Evolutionary conservation across 768 basidiomycete species (phyloP), one percentile per base, ranked within the genome.

Genomic region (Trametes cingulata): DNA sequence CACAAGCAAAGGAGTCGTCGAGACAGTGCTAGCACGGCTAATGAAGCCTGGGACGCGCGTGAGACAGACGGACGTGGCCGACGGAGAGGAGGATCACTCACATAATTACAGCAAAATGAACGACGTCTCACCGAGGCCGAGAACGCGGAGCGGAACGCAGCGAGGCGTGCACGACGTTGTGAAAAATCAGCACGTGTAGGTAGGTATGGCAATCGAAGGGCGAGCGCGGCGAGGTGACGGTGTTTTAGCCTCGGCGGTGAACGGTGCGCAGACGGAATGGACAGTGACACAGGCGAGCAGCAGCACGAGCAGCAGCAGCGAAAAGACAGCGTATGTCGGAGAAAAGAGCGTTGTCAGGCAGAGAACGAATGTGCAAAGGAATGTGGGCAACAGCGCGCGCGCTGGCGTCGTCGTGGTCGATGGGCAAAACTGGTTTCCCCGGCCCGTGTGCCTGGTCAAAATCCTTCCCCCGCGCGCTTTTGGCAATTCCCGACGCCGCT

Each of bases 101-200:
- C 61, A 63, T 63, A 63, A 58, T 63, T 63, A 49, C 61, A 50
- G 42, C 54, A 47, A 56, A 62, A 62, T 57, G 61, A 62, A 61
- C 24, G 42, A 36, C 61, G 55, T 45, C 51, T 22, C 45, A 49
- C 40, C 61, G 37, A 56, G 55, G 61, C 54, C 61, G 48, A 62
- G 61, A 57, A 42, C 61, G 51, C 60, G 60, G 54, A 45, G 53
- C 22, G 29, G 51, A 24, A 33, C 29, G 45, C 40, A 47, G 42
- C 54, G 45, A 56, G 54, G 65, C 56, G 62, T 51, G 64, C 24
- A 36, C 27, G 15, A 48, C 58, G 63, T 64, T 58, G 66, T 64
- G 47, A 60, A 63, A 56, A 59, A 67, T 62, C 63, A 64, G 60
- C 66, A 67, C 66, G 66, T 64, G 66, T 58, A 42, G 54, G 65